Evolutionary conservation across 345 rosid species (phyloP).

Genomic region (Populus alba): DNA sequence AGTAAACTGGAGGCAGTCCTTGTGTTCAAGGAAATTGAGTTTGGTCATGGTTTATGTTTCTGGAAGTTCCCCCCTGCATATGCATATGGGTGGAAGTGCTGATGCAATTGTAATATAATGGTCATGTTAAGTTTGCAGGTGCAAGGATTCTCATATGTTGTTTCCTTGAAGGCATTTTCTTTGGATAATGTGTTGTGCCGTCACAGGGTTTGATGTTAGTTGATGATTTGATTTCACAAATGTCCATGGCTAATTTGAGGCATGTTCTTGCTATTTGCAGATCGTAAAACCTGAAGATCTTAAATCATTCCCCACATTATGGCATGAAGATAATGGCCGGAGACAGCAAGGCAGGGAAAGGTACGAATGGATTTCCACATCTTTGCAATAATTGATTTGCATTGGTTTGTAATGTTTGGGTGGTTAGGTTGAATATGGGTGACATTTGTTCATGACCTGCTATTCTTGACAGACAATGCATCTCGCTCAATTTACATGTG

Average conservation of each 20-base stretch:
- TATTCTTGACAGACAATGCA: background rate
- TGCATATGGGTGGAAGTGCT: background rate
- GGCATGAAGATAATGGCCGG: slow-evolving; percentile 92
- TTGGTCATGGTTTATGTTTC: background rate
- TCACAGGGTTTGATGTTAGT: background rate
- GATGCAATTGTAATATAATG: background rate
- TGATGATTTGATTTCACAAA: background rate
- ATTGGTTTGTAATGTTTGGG: background rate
- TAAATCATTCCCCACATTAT: slow-evolving; percentile 74
- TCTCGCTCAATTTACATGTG: background rate
- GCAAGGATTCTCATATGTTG: background rate
- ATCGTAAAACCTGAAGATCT: slow-evolving; percentile 61
- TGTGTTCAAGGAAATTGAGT: background rate
- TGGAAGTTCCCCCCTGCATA: background rate
- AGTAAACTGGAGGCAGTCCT: background rate
- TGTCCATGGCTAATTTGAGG: background rate
- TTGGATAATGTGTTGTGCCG: background rate
- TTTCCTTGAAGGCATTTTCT: background rate
- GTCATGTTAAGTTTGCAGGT: background rate
- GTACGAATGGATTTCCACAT: slow-evolving; percentile 29
- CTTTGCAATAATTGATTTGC: background rate
- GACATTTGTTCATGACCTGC: background rate
- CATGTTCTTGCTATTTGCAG: slow-evolving; percentile 39
- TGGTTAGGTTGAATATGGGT: background rate
- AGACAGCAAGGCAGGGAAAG: slow-evolving; percentile 81